Percentiles rank a stretch among this genome's conserved stretches.
Conservation (phyloP, 2,329 filamentous ascomycete species). For the Periconia sp. region DNA sequence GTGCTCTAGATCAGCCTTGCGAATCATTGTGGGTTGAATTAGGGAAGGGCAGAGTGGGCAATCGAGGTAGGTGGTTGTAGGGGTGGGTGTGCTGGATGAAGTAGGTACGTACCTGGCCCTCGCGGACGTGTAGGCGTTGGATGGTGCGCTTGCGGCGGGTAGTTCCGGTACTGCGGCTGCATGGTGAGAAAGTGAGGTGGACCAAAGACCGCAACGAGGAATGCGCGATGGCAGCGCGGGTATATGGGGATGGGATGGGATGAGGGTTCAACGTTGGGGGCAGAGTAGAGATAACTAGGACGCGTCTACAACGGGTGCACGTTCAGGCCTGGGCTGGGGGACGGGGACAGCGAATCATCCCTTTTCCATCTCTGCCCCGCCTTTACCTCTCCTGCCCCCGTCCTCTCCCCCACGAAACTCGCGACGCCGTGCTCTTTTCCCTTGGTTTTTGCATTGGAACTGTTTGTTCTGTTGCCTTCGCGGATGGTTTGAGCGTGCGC, state of each 20-base stretch:
- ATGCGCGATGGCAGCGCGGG: slow-evolving; percentile 23
- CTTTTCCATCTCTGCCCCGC: slow-evolving; percentile 25
- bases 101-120: slow-evolving; percentile 45
- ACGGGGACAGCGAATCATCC: slow-evolving; percentile 9
- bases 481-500: background rate
- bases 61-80: slow-evolving; percentile 10
- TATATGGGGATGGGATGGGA: slow-evolving; percentile 6
- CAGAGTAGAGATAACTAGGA: slow-evolving; percentile 11
- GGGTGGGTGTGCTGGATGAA: slow-evolving; percentile 11
- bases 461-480: background rate
- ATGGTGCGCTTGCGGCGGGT: slow-evolving; percentile 45
- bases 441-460: background rate
- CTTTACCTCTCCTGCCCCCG: slow-evolving; percentile 13
- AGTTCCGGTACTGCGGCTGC: slow-evolving; percentile 51
- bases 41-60: slow-evolving; percentile 14
- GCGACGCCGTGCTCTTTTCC: background rate
- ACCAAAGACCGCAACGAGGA: slow-evolving; percentile 36
- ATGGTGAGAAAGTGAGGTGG: slow-evolving; percentile 32
- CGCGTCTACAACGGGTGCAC: slow-evolving; percentile 25
- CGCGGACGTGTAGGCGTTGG: slow-evolving; percentile 40
- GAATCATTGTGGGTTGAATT: slow-evolving; percentile 43
- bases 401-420: background rate
- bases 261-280: slow-evolving; percentile 16
- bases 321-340: slow-evolving; percentile 23
- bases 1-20: slow-evolving; percentile 50